Evolutionary conservation across 176 grass and related monocot species (phyloP).

Genomic region (Aegilops longissima): DNA sequence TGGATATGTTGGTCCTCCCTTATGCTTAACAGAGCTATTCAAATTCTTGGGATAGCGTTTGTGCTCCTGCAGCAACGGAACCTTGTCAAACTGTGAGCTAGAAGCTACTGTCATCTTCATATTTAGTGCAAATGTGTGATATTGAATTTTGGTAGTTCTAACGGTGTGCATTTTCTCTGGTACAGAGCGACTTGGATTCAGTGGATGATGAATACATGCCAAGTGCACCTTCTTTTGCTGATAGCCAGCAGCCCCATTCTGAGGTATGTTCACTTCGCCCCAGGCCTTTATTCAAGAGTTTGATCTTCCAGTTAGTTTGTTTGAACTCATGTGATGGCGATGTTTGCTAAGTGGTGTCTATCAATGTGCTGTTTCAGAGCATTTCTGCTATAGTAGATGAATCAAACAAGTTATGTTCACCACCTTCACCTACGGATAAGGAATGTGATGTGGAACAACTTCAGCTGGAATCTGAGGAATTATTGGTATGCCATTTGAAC

Average conservation of each 20-base stretch:
- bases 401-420: neutral
- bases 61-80: neutral
- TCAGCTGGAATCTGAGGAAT: neutral
- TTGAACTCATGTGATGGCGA: neutral
- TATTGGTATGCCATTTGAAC: neutral
- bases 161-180: neutral
- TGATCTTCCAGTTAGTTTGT: conserved; percentile 4
- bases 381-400: neutral
- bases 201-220: conserved; percentile 1
- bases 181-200: conserved; percentile 6
- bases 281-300: neutral
- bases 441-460: neutral
- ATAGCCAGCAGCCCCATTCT: conserved; percentile 6
- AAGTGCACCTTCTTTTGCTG: conserved; percentile 3
- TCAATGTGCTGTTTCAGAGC: conserved; percentile 18
- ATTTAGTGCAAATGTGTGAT: neutral
- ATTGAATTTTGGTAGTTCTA: conserved; percentile 14
- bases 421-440: neutral
- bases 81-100: conserved; percentile 2
- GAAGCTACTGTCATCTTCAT: neutral
- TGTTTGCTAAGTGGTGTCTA: conserved; percentile 4
- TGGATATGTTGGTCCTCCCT: neutral
- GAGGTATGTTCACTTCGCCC: neutral
- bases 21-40: conserved; percentile 30
- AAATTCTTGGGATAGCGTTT: conserved; percentile 33